Evolutionary conservation across 192 early-diverging fungal species (phyloP), one percentile per base, ranked within the genome.

Genomic region (Kickxella alabastrina): DNA sequence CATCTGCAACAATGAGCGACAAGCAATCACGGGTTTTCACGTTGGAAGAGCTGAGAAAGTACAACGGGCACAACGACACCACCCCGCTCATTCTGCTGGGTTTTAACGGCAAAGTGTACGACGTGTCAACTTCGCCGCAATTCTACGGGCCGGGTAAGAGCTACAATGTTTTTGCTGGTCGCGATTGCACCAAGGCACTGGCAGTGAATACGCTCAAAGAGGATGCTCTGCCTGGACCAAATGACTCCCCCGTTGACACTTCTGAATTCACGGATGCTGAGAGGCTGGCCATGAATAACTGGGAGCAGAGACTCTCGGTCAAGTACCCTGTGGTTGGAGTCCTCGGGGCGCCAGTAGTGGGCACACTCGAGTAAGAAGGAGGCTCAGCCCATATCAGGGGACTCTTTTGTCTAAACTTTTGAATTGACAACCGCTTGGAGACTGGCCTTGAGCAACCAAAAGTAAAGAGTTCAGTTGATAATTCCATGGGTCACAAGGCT

Each of bases 161-260:
- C 29, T 95, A 95, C 59, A 87, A 80, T 24, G 87, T 91, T 75
- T 93, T 93, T 82, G 89, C 91, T 8, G 93, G 93, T 4, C 83
- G 85, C 26, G 93, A 96, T 68, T 89, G 91, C 10, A 92, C 91
- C 17, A 79, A 89, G 35, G 89, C 90, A 2, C 66, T 96, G 39
- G 87, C 92, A 25, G 89, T 87, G 60, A 77, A 87, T 42, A 92
- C 92, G 23, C 91, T 96, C 54, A 85, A 90, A 51, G 62, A 59
- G 32, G 69, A 78, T 2, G 81, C 89, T 74, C 49, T 93, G 34
- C 59, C 73, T 3, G 28, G 15, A 2, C 71, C 75, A 10, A 38
- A 82, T 17, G 77, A 83, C 24, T 66, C 71, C 8, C 82, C 87
- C 7, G 81, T 92, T 35, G 88, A 92, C 57, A 76, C 89, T 24